These are phyloP conservation scores for Fusarium beomiforme DNA, from an alignment of 2,329 filamentous ascomycete genomes.

Conservation along the genomic window DNA sequence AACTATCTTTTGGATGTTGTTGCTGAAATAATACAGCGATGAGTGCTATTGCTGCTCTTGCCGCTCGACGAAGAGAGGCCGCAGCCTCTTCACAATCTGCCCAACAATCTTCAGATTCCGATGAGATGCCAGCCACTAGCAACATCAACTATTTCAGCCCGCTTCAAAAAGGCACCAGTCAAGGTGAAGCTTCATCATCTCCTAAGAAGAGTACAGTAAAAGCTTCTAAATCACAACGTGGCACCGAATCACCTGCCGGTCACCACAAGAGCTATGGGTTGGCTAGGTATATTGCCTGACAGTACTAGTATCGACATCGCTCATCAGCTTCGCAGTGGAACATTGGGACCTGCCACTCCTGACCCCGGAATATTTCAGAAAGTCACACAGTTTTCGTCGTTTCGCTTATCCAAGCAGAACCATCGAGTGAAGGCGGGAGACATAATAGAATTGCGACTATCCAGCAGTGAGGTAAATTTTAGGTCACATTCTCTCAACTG, in stretches of 20 bases:
- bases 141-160: conserved; percentile 46
- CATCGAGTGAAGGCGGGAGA: conserved; percentile 52
- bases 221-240: conserved; percentile 13
- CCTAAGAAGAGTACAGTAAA: conserved; percentile 34
- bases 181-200: conserved; percentile 12
- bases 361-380: conserved; percentile 11
- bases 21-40: conserved; percentile 25
- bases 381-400: conserved; percentile 55
- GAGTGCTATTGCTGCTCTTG: conserved; percentile 52
- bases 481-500: neutral
- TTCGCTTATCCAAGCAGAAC: conserved; percentile 57
- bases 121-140: conserved; percentile 29
- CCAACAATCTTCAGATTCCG: conserved; percentile 22
- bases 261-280: conserved; percentile 12
- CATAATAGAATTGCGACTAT: conserved; percentile 53
- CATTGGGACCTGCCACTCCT: neutral
- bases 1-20: neutral
- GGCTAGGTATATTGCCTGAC: conserved; percentile 23
- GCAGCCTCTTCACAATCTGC: conserved; percentile 15
- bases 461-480: conserved; percentile 59
- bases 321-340: conserved; percentile 15
- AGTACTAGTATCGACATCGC: neutral
- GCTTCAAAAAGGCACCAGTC: conserved; percentile 35
- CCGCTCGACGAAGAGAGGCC: conserved; percentile 47
- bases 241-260: conserved; percentile 12